Base-by-base conservation (phyloP, 495 filamentous ascomycete species). In the Talaromyces adpressus region DNA sequence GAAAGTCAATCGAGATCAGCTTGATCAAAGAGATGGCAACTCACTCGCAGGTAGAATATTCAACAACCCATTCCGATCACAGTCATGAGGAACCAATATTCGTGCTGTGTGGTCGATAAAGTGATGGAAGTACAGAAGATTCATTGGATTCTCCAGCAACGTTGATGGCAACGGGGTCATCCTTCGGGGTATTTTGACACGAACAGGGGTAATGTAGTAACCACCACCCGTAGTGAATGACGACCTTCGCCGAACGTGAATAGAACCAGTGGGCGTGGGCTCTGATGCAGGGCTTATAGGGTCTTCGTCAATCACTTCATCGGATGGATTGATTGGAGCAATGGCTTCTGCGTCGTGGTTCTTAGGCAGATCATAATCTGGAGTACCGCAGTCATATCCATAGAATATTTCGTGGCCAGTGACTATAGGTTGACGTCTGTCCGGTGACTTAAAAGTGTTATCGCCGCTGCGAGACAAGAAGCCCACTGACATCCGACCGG, bases 41-140 rank as follows among this genome's bases (percentile, higher is more conserved):
- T 77, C 79, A 89, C 86, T 89, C 56, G 84, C 78, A 6, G 88
- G 88, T 8, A 94, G 71, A 25, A 92, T 85, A 9, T 78, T 86
- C 49, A 85, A 79, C 68, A 93, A 91, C 0, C 89, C 87, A 72
- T 93, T 93, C 52, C 85, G 81, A 63, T 81, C 74, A 73, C 89
- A 89, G 65, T 92, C 88, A 70, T 93, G 89, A 0, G 89, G 88
- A 6, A 91, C 87, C 30, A 92, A 76, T 66, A 90, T 87, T 54
- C 83, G 76, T 5, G 89, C 89, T 9, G 89, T 93, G 72, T 93
- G 88, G 68, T 91, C 89, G 62, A 92, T 73, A 72, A 92, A 93
- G 72, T 92, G 89, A 74, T 93, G 89, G 65, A 85, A 85, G 66
- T 85, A 85, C 66, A 93, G 82, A 53, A 93, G 72, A 69, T 92